phyloP scores from a whole-genome alignment of 2,329 filamentous ascomycete genomes.

The Tolypocladium tropicale region DNA sequence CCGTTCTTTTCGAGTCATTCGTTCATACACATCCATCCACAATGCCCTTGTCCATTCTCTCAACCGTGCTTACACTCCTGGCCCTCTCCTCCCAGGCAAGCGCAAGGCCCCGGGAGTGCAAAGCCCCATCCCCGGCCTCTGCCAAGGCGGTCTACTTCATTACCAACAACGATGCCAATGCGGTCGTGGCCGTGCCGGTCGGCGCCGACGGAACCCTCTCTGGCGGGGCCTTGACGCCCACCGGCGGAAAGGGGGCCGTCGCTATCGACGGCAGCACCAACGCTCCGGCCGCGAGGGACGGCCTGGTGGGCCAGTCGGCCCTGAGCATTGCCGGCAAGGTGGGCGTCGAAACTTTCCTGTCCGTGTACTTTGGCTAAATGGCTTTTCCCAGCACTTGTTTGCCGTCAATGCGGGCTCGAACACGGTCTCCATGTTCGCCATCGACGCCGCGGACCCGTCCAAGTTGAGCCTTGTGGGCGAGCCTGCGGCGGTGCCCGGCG shows the following conservation, averaged over 20 bases:
- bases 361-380: background rate
- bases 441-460: conserved; percentile 29
- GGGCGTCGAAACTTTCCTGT: conserved; percentile 11
- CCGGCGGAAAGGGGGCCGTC: conserved; percentile 35
- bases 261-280: conserved; percentile 26
- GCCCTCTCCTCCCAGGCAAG: background rate
- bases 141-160: conserved; percentile 44
- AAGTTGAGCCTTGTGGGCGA: conserved; percentile 32
- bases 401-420: conserved; percentile 44
- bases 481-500: conserved; percentile 32
- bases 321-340: conserved; percentile 40
- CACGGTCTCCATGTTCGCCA: conserved; percentile 37
- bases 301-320: conserved; percentile 39
- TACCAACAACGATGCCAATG: conserved; percentile 40
- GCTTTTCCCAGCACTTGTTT: conserved; percentile 34
- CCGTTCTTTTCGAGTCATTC: background rate
- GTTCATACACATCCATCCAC: background rate
- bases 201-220: conserved; percentile 34
- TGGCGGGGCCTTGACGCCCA: conserved; percentile 28
- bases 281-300: conserved; percentile 34
- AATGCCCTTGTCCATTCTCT: background rate
- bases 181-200: conserved; percentile 39
- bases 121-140: background rate
- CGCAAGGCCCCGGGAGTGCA: background rate
- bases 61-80: background rate